Evolutionary conservation across 1,284 basidiomycete genomes (phyloP).

Genomic region (Ceratorhiza oryzae-sativae): DNA sequence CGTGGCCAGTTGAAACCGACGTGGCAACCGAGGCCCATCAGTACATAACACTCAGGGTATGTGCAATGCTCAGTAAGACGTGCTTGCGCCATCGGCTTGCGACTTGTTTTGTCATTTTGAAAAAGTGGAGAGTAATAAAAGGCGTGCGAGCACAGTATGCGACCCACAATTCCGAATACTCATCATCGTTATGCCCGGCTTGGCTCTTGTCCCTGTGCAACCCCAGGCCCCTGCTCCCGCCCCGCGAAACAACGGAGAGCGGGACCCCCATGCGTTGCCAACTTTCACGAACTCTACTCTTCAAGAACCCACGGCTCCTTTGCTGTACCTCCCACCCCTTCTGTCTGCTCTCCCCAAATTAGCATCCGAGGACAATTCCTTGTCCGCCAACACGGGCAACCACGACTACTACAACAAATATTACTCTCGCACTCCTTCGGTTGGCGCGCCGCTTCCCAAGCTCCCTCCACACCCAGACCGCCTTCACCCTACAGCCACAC

Average conservation of each 20-base stretch:
- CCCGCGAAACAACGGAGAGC: constrained; percentile 37
- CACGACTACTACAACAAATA: constrained; percentile 23
- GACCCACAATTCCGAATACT: constrained; percentile 29
- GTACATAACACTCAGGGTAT: not conserved
- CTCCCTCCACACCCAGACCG: constrained; percentile 51
- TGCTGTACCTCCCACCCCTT: constrained; percentile 81
- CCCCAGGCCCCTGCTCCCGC: not conserved
- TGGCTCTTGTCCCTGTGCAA: constrained; percentile 4
- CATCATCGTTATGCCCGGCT: constrained; percentile 14
- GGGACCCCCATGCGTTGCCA: constrained; percentile 70
- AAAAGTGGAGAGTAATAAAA: not conserved
- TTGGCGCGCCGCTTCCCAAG: constrained; percentile 1
- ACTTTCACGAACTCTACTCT: constrained; percentile 56
- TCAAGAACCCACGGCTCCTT: constrained; percentile 54
- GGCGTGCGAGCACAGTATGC: not conserved
- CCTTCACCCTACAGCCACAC: constrained; percentile 49
- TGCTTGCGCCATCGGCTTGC: constrained; percentile 36
- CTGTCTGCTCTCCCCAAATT: constrained; percentile 59
- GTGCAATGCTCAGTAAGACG: constrained; percentile 15
- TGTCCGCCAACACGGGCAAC: constrained; percentile 16
- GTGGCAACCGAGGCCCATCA: constrained; percentile 12
- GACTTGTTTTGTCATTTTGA: constrained; percentile 8
- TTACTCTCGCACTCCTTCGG: not conserved
- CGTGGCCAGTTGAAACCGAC: constrained; percentile 8
- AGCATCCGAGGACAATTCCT: constrained; percentile 35